Base-by-base conservation (phyloP, 164 flowering plant genomes). In the Hamamelis virginiana region DNA sequence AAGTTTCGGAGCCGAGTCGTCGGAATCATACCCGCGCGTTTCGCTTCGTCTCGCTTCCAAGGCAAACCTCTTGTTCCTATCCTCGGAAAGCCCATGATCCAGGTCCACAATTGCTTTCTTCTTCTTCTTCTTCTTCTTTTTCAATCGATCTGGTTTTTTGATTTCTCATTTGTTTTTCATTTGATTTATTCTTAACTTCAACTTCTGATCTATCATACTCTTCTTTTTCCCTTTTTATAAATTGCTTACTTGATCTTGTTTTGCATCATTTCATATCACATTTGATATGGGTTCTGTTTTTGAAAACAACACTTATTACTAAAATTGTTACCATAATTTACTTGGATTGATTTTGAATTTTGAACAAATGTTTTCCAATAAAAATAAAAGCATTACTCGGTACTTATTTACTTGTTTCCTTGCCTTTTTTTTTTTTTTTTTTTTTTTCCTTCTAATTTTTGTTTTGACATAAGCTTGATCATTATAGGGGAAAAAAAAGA, bases 1-100 rank as follows among this genome's bases (percentile, higher is more conserved):
- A 83, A 68, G 53, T 87, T 86, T 67, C 77, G 98, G 71, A 81
- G 80, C 69, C 81, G 95, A 43, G 97, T 89, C 15, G 82, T 91
- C 43, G 98, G 95, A 1, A 88, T 93, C 60, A 93, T 91, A 45
- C 98, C 98, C 0, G 97, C 98, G 52, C 93, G 94, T 18, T 91
- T 68, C 61, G 91, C 91, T 45, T 93, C 95, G 27, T 81, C 97
- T 38, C 83, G 94, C 3, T 92, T 92, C 72, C 70, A 82, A 27
- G 96, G 96, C 52, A 92, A 92, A 67, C 98, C 98, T 33, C 83
- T 92, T n/a, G 91, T 87, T 50, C 74, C 83, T 8, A 92, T 92
- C 80, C 87, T 91, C 25, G 98, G 98, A 19, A 93, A 91, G 79
- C 94, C 98, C 71, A 93, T 93, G 98, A 93, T 92, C 75, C 96